Evolutionary conservation across 768 basidiomycete species (phyloP), one percentile per base, ranked within the genome.

Genomic region (Suillus subluteus): DNA sequence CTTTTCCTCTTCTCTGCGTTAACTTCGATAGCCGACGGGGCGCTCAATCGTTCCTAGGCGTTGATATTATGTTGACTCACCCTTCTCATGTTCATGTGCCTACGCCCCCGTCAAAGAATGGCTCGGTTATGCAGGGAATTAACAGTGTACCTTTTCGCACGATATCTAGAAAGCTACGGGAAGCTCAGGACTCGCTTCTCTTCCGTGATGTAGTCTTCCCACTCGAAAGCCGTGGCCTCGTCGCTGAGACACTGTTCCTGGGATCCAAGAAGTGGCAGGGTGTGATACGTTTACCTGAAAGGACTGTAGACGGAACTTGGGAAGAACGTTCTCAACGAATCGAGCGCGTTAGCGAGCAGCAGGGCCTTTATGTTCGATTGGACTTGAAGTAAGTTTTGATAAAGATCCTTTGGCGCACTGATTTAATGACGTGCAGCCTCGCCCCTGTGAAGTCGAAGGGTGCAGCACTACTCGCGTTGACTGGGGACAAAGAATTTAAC

Each of bases 401-500:
- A 1, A 26, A 23, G 15, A 43, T 43, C 12, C 4, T 52, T 7
- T 64, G 66, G 55, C 21, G 48, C 32, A 69, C 9, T 37, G 52
- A 46, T 41, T 62, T 30, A 21, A 61, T 40, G 15, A 46, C 26
- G 43, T 37, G 54, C 62, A 78, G 87, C 65, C 64, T 87, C 37
- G 78, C 82, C 16, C 83, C 88, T 2, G 70, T 81, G 62, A 82
- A 83, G 64, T 84, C 83, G 1, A 79, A 79, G 8, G 87, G 86
- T 21, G 82, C 88, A 0, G 86, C 86, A 0, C 75, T 85, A 35
- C 76, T 91, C 41, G 69, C 79, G 15, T 70, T 85, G 26, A 91
- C 90, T 2, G 90, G 90, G 11, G 88, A 90, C 71, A 50, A 58
- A 0, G 79, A 80, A 32, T 88, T 89, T 72, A 74, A 78, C 50